Base-by-base conservation (phyloP, 805 yeast species). In the Wickerhamiella kurtzmanii region DNA sequence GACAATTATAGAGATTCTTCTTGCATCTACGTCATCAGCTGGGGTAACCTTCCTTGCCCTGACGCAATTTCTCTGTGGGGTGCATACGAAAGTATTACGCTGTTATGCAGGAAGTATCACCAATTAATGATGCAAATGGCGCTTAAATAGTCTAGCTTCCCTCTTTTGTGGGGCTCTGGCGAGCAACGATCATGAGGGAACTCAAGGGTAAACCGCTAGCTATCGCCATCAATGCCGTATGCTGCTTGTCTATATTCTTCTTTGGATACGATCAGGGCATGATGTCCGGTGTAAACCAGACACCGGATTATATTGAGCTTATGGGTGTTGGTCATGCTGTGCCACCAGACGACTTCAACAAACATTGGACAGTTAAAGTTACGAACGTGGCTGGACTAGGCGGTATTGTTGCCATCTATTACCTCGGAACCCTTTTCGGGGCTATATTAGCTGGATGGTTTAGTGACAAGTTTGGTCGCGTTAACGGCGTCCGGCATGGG, bases 361-460 rank as follows among this genome's bases (percentile, higher is more conserved):
- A 25, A 11, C 6, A 25, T 25, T 25, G 32, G 32, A 25, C 32
- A 11, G 32, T 11, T 6, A 25, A 25, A 25, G 32, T 25, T 11
- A 25, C 32, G 11, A 25, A 25, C 32, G 32, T 25, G 32, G 32
- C 32, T 25, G 58, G 68, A 44, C 86, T 79, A 65, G 88, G 87
- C 66, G 83, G 81, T n/a, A 80, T 62, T 28, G 60, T 64, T 9
- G 46, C 67, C 1, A 56, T 63, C 39, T 82, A 81, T 56, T 88
- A 82, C 41, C 56, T 82, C 40, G 94, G 89, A 42, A 80, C 87
- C 65, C 77, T 81, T 69, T 68, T 73, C 53, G 88, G 89, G 52
- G 84, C 88, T 6, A 56, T 81, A 35, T 68, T 75, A 44, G 80
- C 78, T 15, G 69, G 79, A 62, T 67, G 69, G 50, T 61, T 68